A percentile compares a stretch with the other conserved stretches of the same genome.
Evolutionary conservation across 805 yeast species (phyloP).

Genomic region (Kodamaea fukazawae): DNA sequence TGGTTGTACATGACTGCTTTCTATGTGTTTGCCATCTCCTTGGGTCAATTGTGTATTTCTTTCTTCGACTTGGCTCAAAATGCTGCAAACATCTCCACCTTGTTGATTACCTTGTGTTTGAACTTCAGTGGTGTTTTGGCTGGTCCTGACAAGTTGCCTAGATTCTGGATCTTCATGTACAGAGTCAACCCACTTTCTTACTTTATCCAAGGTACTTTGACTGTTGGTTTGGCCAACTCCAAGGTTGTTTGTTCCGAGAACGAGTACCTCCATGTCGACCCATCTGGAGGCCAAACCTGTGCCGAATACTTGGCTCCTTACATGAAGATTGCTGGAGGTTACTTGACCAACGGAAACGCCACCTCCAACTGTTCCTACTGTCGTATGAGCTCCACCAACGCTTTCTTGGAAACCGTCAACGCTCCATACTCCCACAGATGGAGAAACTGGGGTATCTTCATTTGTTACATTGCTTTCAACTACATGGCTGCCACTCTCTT

Average conservation of each 20-base stretch:
- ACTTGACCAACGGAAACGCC: slow-evolving; percentile 38
- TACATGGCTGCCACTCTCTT: slow-evolving; percentile 22
- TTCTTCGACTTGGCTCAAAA: slow-evolving; percentile 32
- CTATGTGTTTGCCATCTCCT: slow-evolving; percentile 24
- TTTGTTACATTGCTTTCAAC: slow-evolving; percentile 24
- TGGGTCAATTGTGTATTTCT: slow-evolving; percentile 31
- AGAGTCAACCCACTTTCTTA: slow-evolving; percentile 66
- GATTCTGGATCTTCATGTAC: slow-evolving; percentile 71
- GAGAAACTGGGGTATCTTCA: slow-evolving; percentile 28
- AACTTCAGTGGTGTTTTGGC: slow-evolving; percentile 38
- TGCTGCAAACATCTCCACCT: slow-evolving; percentile 31
- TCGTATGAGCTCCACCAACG: slow-evolving; percentile 53
- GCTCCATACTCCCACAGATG: slow-evolving; percentile 34
- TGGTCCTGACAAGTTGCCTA: slow-evolving; percentile 28
- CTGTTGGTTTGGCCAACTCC: slow-evolving; percentile 27
- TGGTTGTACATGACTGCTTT: slow-evolving; percentile 20
- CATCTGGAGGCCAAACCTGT: slow-evolving; percentile 25
- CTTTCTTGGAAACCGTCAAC: slow-evolving; percentile 46
- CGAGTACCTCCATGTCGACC: slow-evolving; percentile 22
- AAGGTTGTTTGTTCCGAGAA: slow-evolving; percentile 34
- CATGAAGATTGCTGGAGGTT: slow-evolving; percentile 46
- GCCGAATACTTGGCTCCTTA: slow-evolving; percentile 22
- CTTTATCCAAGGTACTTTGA: slow-evolving; percentile 53
- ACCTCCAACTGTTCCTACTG: slow-evolving; percentile 61
- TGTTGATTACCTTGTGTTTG: slow-evolving; percentile 33